These are phyloP conservation scores for Aspergillus indologenus DNA, from an alignment of 495 filamentous ascomycete species.

Conservation along the genomic window DNA sequence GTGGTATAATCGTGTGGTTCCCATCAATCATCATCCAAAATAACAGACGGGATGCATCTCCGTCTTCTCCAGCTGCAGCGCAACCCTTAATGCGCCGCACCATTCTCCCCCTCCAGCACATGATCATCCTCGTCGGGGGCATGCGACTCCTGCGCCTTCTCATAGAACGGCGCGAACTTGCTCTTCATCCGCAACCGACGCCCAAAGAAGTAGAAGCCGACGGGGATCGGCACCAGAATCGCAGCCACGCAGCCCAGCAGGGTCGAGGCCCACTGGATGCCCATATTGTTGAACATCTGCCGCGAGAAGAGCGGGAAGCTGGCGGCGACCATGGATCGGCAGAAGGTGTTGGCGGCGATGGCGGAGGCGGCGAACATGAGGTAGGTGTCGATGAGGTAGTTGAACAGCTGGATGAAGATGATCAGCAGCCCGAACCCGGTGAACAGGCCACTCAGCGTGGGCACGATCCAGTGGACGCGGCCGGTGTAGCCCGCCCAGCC, in stretches of 20 bases:
- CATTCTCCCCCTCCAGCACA: conserved; percentile 10
- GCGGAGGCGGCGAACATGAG: conserved; percentile 87
- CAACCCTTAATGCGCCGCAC: background rate
- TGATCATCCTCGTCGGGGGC: conserved; percentile 16
- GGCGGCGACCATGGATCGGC: conserved; percentile 70
- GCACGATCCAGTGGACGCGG: conserved; percentile 79
- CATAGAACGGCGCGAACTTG: conserved; percentile 55
- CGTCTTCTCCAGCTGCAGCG: too few species aligned
- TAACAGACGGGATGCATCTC: too few species aligned
- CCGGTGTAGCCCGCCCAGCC: conserved; percentile 71
- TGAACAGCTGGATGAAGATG: conserved; percentile 82
- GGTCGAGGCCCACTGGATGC: conserved; percentile 74
- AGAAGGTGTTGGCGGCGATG: conserved; percentile 86
- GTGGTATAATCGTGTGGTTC: background rate
- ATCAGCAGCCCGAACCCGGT: conserved; percentile 64
- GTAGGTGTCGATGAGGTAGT: conserved; percentile 86
- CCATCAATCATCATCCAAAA: too few species aligned
- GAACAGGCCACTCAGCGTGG: conserved; percentile 67
- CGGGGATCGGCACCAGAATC: conserved; percentile 68
- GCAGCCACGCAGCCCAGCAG: conserved; percentile 72
- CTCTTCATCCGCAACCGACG: conserved; percentile 33
- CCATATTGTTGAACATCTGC: conserved; percentile 75
- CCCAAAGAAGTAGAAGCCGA: conserved; percentile 39
- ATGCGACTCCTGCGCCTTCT: conserved; percentile 24
- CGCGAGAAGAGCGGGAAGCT: conserved; percentile 77